A percentile compares a stretch with the other conserved stretches of the same genome.
Evolutionary conservation across 2,329 filamentous ascomycete genomes (phyloP).

Genomic region (Trichoderma harzianum): DNA sequence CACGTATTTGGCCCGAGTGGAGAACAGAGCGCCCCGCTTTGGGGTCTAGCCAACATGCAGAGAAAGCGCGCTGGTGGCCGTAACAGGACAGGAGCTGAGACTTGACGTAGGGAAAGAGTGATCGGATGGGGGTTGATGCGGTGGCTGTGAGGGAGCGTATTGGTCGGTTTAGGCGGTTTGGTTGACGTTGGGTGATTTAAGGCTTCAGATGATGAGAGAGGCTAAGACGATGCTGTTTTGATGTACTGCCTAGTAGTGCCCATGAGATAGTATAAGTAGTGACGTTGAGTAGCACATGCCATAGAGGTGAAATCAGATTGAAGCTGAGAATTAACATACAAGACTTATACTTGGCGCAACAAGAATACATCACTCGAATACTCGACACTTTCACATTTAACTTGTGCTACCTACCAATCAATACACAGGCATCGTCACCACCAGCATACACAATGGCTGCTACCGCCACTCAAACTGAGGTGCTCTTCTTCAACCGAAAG

Average conservation of each 20-base stretch:
- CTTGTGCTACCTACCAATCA: neutral
- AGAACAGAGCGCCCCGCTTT: neutral
- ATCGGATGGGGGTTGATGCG: neutral
- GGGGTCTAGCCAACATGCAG: neutral
- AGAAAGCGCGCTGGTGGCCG: neutral
- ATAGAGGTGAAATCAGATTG: neutral
- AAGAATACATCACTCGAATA: neutral
- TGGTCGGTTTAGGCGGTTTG: neutral
- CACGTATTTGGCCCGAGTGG: neutral
- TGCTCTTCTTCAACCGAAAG: neutral
- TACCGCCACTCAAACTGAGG: conserved; percentile 10
- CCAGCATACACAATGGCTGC: conserved; percentile 19
- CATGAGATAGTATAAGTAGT: neutral
- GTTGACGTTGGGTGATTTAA: neutral
- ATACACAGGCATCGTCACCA: neutral
- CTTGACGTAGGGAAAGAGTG: neutral
- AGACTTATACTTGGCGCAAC: neutral
- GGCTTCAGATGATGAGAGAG: neutral
- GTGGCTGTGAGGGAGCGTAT: conserved; percentile 6
- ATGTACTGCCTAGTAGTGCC: neutral
- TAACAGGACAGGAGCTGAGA: neutral
- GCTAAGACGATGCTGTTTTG: neutral
- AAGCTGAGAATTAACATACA: neutral
- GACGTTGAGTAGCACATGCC: neutral
- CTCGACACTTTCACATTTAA: neutral